These are phyloP conservation scores for Colletotrichum tabaci DNA, from an alignment of 2,329 filamentous ascomycete genomes.

Conservation along the genomic window DNA sequence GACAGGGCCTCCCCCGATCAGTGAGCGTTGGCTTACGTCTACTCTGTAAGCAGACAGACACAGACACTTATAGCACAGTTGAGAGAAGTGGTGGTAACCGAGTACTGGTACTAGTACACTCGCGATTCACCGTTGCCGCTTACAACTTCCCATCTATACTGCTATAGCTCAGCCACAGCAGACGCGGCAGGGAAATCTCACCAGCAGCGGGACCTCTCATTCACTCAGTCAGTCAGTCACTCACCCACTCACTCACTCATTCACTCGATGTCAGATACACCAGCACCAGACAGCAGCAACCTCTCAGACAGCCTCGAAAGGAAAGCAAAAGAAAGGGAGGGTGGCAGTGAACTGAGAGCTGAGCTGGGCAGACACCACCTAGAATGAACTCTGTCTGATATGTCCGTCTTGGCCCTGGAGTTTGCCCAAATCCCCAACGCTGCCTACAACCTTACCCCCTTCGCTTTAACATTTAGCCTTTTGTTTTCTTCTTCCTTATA, in stretches of 20 bases:
- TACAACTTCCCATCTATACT: constrained; percentile 21
- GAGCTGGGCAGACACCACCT: too few relatives aligned
- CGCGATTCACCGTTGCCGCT: constrained; percentile 13
- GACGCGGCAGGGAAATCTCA: background rate
- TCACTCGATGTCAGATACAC: too few relatives aligned
- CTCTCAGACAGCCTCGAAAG: too few relatives aligned
- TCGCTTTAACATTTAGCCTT: background rate
- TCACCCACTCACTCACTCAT: too few relatives aligned
- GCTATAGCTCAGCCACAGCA: constrained; percentile 17
- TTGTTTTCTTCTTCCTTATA: too few relatives aligned
- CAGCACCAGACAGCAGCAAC: too few relatives aligned
- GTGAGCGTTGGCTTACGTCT: constrained; percentile 3
- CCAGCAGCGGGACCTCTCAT: background rate
- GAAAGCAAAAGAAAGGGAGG: too few relatives aligned
- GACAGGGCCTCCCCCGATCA: constrained; percentile 6
- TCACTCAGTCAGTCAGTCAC: background rate
- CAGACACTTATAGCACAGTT: constrained; percentile 1
- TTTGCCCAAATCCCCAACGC: too few relatives aligned
- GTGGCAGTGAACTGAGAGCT: too few relatives aligned
- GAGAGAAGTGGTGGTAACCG: too few relatives aligned
- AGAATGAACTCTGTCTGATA: too few relatives aligned
- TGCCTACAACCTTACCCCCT: background rate
- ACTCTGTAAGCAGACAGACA: background rate
- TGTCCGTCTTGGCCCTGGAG: too few relatives aligned
- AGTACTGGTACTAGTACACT: background rate